Base-by-base conservation (phyloP, 768 basidiomycete genomes). In the Leccinum disarticulatum region DNA sequence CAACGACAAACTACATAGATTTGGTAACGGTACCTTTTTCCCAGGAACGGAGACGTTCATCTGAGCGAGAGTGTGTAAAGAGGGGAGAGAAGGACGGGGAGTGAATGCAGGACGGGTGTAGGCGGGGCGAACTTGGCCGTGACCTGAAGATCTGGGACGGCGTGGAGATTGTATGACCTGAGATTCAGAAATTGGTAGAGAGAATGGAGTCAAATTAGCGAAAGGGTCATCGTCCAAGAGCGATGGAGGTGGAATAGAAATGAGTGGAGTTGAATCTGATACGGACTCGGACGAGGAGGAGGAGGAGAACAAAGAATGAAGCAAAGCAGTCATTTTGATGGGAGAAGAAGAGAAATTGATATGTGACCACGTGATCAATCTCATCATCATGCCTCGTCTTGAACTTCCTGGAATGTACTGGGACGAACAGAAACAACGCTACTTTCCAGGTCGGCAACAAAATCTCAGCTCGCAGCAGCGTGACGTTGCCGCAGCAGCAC, bases 151-250 rank as follows among this genome's bases (percentile, higher is more conserved):
- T 56, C 64, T 71, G 2, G 75, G 74, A n/a, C 33, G 43, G 19
- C 43, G 43, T 17, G 43, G 43, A 46, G n/a, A 19, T 46, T 11
- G 31, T 10, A 11, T 5, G 31, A 33, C 31, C 31, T 33, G 31
- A 33, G 22, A 22, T 22, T 22, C 22, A 22, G 31, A 33, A 13
- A 13, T 13, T 33, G 31, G 31, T 33, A 19, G 9, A 11, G 25
- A 4, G 25, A 38, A 35, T 60, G 79, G 74, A 14, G 61, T 15
- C 50, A 87, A 76, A 61, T 86, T 83, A 22, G 89, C 89, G 65
- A 91, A 91, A 2, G 89, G 89, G 65, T 91, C 89, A 54, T 87
- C 84, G 65, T 90, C 88, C 27, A 88, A 75, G 19, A 89, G 55
- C 11, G 65, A 64, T 17, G 61, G 52, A 19, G 60, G 31, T 25